Evolutionary conservation across 441 rosid genomes (phyloP), one percentile per base, ranked within the genome.

Genomic region (Eruca vesicaria): DNA sequence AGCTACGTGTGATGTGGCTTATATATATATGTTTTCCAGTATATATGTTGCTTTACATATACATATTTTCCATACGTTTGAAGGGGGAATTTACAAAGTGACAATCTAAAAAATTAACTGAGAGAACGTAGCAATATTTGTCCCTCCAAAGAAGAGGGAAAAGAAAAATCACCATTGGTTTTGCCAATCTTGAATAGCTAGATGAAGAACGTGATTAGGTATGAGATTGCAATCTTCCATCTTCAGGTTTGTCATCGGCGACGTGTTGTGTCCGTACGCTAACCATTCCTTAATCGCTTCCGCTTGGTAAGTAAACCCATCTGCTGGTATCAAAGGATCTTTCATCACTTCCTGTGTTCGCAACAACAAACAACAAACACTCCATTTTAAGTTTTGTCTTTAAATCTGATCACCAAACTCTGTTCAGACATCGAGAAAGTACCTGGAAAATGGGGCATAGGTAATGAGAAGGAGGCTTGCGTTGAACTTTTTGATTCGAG

Each of bases 391-490:
- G 5, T 60, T 66, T 26, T 69, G 32, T 57, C 52, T 76, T 43
- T n/a, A n/a, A 35, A 41, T 18, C 28, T n/a, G 4, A 35, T 26
- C 55, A 26, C 15, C 21, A 18, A 14, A 52, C 33, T 10, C 2
- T 21, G 71, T 63, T 63, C 57, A 20, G 12, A 55, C 41, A 23
- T 32, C 19, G 21, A 36, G 52, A 75, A 55, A 63, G 68, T 84
- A 94, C 98, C 94, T 90, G 98, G 64, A 87, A 84, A 79, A 92
- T 89, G 72, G 99, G 98, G 74, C 99, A 94, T 71, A 94, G 82
- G 73, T 92, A 94, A 83, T 92, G 93, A 52, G 98, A 78, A 29
- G 98, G 99, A 65, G 84, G 68, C 12, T 83, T 77, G 10, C 81
- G 83, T 15, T 63, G 84, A 82, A 77, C 89, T 79, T 86, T 88